These are phyloP conservation scores for Neophaeococcomyces aloes DNA, from an alignment of 2,329 filamentous ascomycete genomes.

Conservation along the genomic window DNA sequence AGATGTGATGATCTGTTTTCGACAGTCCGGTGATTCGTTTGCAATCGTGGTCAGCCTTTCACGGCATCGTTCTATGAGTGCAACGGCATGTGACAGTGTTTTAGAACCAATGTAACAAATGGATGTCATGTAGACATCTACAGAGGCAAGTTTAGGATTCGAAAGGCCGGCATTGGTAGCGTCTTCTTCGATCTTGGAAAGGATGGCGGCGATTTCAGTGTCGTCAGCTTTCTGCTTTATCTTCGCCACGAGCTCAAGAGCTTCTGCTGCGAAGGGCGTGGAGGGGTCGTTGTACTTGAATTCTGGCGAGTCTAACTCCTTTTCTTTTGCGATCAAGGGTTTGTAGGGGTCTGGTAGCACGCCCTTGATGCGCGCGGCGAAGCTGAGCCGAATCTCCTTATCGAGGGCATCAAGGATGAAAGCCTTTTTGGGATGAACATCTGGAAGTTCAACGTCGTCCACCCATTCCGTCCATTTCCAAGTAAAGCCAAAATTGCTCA, in stretches of 20 bases:
- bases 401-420: slow-evolving; percentile 86
- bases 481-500: slow-evolving; percentile 97
- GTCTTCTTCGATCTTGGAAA: slow-evolving; percentile 70
- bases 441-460: slow-evolving; percentile 67
- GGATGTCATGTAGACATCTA: slow-evolving; percentile 85
- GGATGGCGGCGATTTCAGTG: slow-evolving; percentile 71
- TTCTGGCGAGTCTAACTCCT: slow-evolving; percentile 90
- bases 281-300: slow-evolving; percentile 76
- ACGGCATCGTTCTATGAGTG: slow-evolving; percentile 90
- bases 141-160: slow-evolving; percentile 74
- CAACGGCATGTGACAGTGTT: slow-evolving; percentile 88
- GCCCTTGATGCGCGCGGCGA: slow-evolving; percentile 89
- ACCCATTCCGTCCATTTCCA: slow-evolving; percentile 99
- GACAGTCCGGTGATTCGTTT: slow-evolving; percentile 60
- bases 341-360: slow-evolving; percentile 80
- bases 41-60: slow-evolving; percentile 74
- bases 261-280: slow-evolving; percentile 72
- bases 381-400: slow-evolving; percentile 93
- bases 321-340: slow-evolving; percentile 67
- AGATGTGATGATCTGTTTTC: slow-evolving; percentile 77
- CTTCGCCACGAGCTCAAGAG: slow-evolving; percentile 67
- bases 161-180: slow-evolving; percentile 56
- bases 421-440: slow-evolving; percentile 77
- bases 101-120: slow-evolving; percentile 92
- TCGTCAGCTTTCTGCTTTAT: slow-evolving; percentile 76